Base-by-base conservation (phyloP, 2,329 filamentous ascomycete genomes). In the Botryotinia calthae region DNA sequence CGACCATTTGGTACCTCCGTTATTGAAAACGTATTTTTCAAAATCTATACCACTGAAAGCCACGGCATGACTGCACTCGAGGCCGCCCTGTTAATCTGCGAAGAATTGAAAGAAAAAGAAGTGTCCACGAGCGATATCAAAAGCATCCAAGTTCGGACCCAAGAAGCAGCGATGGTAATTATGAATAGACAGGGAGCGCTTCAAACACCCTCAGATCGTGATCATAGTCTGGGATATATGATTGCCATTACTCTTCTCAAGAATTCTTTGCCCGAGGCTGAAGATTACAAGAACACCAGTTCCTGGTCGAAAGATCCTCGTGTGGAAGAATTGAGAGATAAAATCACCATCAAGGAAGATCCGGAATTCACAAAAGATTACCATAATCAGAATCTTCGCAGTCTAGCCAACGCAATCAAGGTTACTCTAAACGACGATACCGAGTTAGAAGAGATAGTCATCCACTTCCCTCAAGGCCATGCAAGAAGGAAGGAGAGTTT, bases 381-480 rank as follows among this genome's bases (percentile, higher is more conserved):
- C 71, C 72, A 77, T 9, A 73, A 82, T 64, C 62, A 74, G 37
- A 73, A 78, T 2, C 79, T 77, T 14, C 79, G 76, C 67, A 80
- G 77, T 73, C 74, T 79, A 7, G 77, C 78, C 1, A 77, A 74
- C 63, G 81, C 75, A 0, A 22, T 83, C 20, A 78, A 74, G 1
- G 71, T 82, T 1, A 37, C 72, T 20, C 68, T 83, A 16, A 63
- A 70, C 14, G 75, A 80, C 72, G 78, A 79, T 2, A 70, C 70
- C 2, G 58, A 61, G 28, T 51, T 82, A 18, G 73, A 78, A 2
- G 81, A 83, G 61, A 75, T 81, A 16, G 20, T 81, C 10, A 74
- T 82, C 8, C 76, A 85, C 74, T 85, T 83, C 77, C 82, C 83
- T 0, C 73, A 76, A 14, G 80, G 79, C 3, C 76, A 80, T 72